These are phyloP conservation scores for Claviceps sp. DNA, from an alignment of 2,329 filamentous ascomycete genomes.

Conservation along the genomic window DNA sequence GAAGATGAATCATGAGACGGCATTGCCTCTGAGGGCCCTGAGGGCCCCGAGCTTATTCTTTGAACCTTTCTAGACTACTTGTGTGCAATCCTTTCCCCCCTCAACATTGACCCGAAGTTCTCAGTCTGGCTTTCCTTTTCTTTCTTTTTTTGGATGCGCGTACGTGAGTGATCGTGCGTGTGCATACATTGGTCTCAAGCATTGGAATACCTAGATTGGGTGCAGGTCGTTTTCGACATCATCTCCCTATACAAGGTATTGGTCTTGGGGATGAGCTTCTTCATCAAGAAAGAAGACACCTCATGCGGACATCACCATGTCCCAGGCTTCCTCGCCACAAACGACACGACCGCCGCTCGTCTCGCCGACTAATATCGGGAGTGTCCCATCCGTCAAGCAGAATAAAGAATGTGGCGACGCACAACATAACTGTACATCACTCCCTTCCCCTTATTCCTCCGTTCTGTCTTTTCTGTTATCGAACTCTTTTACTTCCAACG, in stretches of 20 bases:
- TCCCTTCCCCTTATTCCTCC: neutral
- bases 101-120: too few species aligned
- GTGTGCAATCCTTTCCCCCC: too few species aligned
- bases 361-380: neutral
- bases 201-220: too few species aligned
- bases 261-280: neutral
- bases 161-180: too few species aligned
- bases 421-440: constrained; percentile 17
- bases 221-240: neutral
- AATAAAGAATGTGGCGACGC: constrained; percentile 14
- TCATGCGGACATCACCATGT: neutral
- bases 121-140: too few species aligned
- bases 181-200: too few species aligned
- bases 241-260: neutral
- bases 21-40: too few species aligned
- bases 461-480: neutral
- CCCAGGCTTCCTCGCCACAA: neutral
- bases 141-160: too few species aligned
- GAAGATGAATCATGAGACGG: too few species aligned
- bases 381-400: constrained; percentile 13
- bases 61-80: too few species aligned
- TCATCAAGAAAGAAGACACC: neutral
- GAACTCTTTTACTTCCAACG: too few species aligned
- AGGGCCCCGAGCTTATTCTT: too few species aligned
- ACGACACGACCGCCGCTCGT: neutral